Conservation (phyloP, 1,284 basidiomycete genomes). For the Phylloboletellus chloephorus region DNA sequence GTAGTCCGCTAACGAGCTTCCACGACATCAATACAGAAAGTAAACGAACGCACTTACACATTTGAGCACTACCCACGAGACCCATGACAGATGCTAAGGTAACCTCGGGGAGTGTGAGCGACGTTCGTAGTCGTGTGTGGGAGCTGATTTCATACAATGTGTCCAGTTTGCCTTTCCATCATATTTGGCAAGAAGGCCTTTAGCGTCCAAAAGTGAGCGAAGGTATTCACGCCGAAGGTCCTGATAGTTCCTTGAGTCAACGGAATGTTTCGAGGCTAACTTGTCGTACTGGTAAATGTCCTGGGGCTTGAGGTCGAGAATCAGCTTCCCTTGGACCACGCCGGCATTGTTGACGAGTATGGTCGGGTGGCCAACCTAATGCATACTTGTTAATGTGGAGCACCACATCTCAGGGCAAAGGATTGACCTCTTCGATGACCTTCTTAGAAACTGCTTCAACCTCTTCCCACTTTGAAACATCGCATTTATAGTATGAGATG, state of each 20-base stretch:
- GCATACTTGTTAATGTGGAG: slow-evolving; percentile 2
- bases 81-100: slow-evolving; percentile 81
- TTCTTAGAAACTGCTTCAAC: slow-evolving; percentile 67
- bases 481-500: slow-evolving; percentile 79
- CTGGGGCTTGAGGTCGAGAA: slow-evolving; percentile 71
- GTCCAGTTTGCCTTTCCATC: slow-evolving; percentile 72
- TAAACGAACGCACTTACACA: slow-evolving; percentile 52
- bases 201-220: slow-evolving; percentile 86
- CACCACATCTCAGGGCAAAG: not conserved
- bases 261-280: not conserved
- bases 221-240: slow-evolving; percentile 84
- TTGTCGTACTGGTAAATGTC: slow-evolving; percentile 74
- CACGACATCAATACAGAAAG: slow-evolving; percentile 1
- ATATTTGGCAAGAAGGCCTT: slow-evolving; percentile 93
- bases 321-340: slow-evolving; percentile 83
- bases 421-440: slow-evolving; percentile 66
- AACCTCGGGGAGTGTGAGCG: slow-evolving; percentile 41
- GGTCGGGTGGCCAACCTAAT: slow-evolving; percentile 83
- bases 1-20: slow-evolving; percentile 69
- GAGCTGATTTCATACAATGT: slow-evolving; percentile 61
- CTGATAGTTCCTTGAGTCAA: slow-evolving; percentile 37
- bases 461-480: slow-evolving; percentile 82
- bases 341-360: slow-evolving; percentile 95
- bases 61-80: slow-evolving; percentile 68
- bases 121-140: not conserved